Conservation (phyloP, 2,329 filamentous ascomycete genomes). For the Macrophomina tecta region DNA sequence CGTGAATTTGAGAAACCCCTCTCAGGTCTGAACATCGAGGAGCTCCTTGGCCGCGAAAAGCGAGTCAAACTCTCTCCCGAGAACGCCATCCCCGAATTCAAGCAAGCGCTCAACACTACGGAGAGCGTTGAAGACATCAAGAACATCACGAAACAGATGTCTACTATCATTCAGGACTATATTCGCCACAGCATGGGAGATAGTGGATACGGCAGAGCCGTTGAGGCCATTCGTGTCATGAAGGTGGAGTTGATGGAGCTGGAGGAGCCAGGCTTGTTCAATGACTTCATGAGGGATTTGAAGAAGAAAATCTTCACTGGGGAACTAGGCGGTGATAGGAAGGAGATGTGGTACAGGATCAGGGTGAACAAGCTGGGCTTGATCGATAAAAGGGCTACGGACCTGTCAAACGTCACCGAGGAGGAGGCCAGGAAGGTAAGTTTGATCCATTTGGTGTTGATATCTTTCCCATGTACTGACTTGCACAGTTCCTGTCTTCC, state of each 20-base stretch:
- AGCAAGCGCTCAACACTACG: slow-evolving; percentile 71
- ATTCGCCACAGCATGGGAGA: slow-evolving; percentile 78
- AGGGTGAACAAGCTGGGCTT: slow-evolving; percentile 72
- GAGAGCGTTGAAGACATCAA: slow-evolving; percentile 65
- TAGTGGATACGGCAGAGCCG: slow-evolving; percentile 72
- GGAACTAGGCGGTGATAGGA: slow-evolving; percentile 75
- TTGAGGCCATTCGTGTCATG: slow-evolving; percentile 79
- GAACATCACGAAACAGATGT: slow-evolving; percentile 77
- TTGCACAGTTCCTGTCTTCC: slow-evolving; percentile 17
- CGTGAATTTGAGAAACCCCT: slow-evolving; percentile 77
- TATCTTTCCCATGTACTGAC: background rate
- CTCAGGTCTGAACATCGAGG: slow-evolving; percentile 86
- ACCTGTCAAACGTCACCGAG: slow-evolving; percentile 69
- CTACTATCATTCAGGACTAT: slow-evolving; percentile 69
- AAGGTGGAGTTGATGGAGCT: slow-evolving; percentile 76
- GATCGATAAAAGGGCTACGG: slow-evolving; percentile 68
- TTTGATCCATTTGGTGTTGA: background rate
- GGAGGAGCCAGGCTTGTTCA: slow-evolving; percentile 79
- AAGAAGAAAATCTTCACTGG: slow-evolving; percentile 75
- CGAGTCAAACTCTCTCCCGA: slow-evolving; percentile 64
- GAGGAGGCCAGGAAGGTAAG: slow-evolving; percentile 65
- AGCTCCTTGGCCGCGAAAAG: slow-evolving; percentile 70
- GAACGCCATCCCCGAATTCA: slow-evolving; percentile 91
- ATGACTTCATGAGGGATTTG: slow-evolving; percentile 71
- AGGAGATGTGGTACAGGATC: slow-evolving; percentile 82